phyloP scores from a whole-genome alignment of 257 asterid genomes.

The Solanum medicagineum region DNA sequence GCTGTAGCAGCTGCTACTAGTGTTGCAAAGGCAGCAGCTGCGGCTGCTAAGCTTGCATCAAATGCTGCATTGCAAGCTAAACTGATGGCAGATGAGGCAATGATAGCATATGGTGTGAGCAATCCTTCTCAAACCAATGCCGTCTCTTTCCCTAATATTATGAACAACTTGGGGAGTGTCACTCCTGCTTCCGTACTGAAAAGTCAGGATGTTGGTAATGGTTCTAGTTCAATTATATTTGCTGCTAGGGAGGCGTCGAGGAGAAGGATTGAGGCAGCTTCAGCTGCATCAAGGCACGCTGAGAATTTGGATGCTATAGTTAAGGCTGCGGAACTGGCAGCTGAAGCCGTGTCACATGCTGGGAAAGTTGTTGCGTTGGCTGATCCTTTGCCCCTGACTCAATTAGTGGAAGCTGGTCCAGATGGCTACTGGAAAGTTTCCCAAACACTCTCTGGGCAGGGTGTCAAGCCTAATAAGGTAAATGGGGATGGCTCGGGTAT shows the following conservation, averaged over 20 bases:
- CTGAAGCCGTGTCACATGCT: constrained; percentile 91
- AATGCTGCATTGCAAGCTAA: constrained; percentile 75
- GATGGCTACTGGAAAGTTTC: constrained; percentile 52
- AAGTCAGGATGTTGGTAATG: constrained; percentile 33
- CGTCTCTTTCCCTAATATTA: constrained; percentile 12
- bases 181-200: constrained; percentile 51
- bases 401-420: constrained; percentile 66
- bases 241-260: constrained; percentile 94
- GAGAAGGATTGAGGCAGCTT: constrained; percentile 89
- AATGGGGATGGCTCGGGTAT: constrained; percentile 12
- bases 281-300: constrained; percentile 91
- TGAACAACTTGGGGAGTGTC: constrained; percentile 26
- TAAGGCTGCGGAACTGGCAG: constrained; percentile 91
- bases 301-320: constrained; percentile 84
- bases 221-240: constrained; percentile 45
- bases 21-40: constrained; percentile 98
- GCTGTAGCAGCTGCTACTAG: constrained; percentile 89
- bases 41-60: constrained; percentile 91
- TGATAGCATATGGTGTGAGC: constrained; percentile 21
- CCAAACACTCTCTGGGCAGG: constrained; percentile 19
- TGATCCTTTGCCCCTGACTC: constrained; percentile 61
- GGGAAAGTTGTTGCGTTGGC: constrained; percentile 82
- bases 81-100: constrained; percentile 80
- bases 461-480: constrained; percentile 19
- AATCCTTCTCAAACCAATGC: constrained; percentile 9